Conservation (phyloP, 2,329 filamentous ascomycete genomes). For the Epichloe brachyelytri region DNA sequence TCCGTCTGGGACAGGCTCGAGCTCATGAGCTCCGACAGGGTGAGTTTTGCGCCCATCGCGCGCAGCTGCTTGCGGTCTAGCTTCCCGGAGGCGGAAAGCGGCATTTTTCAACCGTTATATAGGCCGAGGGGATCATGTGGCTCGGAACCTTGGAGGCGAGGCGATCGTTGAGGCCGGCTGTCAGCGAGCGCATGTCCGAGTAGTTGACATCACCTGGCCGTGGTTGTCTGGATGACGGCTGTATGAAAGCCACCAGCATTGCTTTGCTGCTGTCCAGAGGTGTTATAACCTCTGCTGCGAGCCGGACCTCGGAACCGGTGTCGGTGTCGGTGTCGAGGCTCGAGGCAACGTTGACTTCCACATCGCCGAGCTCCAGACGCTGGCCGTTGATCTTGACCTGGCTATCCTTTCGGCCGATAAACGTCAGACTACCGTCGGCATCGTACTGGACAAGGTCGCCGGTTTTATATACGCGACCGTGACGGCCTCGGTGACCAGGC, state of each 20-base stretch:
- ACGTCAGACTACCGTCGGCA: conserved; percentile 22
- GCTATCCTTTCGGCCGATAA: conserved; percentile 36
- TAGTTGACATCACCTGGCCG: background rate
- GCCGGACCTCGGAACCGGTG: background rate
- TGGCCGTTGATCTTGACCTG: conserved; percentile 42
- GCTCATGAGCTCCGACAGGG: background rate
- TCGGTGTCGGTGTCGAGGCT: background rate
- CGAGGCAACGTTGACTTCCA: conserved; percentile 1
- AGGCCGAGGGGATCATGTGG: conserved; percentile 2
- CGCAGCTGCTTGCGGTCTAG: conserved; percentile 3
- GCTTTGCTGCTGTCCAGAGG: conserved; percentile 1
- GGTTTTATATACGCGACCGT: conserved; percentile 10
- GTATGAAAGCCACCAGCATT: conserved; percentile 4
- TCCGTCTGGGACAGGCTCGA: background rate
- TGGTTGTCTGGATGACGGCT: background rate
- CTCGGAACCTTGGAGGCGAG: background rate
- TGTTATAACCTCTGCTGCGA: conserved; percentile 5
- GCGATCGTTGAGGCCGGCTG: background rate
- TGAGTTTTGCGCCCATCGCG: background rate
- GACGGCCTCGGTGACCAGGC: conserved; percentile 12
- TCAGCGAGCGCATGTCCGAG: background rate
- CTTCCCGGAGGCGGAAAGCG: conserved; percentile 1
- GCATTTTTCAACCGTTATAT: conserved; percentile 1
- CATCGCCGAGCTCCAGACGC: conserved; percentile 7
- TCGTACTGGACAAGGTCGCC: conserved; percentile 15